Conservation (phyloP, 495 filamentous ascomycete genomes). For the Echria macrotheca region DNA sequence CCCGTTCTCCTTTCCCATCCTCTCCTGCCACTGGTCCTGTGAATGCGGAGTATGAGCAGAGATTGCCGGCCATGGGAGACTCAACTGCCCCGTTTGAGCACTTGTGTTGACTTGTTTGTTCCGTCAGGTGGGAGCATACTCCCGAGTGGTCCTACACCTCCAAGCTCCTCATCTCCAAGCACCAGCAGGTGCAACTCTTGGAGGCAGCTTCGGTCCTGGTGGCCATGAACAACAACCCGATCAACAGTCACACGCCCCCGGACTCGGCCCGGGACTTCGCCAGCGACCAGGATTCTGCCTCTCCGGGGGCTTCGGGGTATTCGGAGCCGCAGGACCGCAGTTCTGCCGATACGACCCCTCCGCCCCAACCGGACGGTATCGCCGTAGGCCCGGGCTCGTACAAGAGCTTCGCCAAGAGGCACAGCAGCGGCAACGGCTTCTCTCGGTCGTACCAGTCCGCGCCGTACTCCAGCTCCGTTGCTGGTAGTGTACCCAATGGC, state of each 20-base stretch:
- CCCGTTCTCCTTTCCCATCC: constrained; percentile 48
- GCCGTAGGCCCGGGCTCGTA: constrained; percentile 35
- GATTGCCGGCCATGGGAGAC: constrained; percentile 15
- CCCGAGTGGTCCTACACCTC: constrained; percentile 97
- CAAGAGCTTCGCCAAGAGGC: constrained; percentile 51
- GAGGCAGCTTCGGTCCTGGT: constrained; percentile 94
- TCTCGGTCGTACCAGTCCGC: constrained; percentile 84
- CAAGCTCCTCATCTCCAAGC: constrained; percentile 97
- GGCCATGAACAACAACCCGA: constrained; percentile 68
- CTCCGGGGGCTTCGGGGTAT: constrained; percentile 70
- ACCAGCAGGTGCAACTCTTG: constrained; percentile 96
- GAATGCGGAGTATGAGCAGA: constrained; percentile 19
- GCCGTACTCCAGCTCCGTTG: constrained; percentile 48
- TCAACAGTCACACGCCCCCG: constrained; percentile 49
- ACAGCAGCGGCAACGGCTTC: constrained; percentile 63
- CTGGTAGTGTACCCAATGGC: constrained; percentile 43
- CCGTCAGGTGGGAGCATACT: constrained; percentile 95
- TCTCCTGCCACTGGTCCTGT: constrained; percentile 34
- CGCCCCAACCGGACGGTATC: constrained; percentile 52
- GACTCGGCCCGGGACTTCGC: constrained; percentile 58
- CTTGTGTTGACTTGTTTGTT: constrained; percentile 40
- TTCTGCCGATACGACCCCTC: constrained; percentile 66
- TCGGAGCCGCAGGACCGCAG: constrained; percentile 68
- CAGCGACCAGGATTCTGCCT: constrained; percentile 77
- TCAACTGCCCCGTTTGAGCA: constrained; percentile 20